Evolutionary conservation across 1,139 yeast genomes (phyloP), one percentile per base, ranked within the genome.

Genomic region (Debaryomyces sp.): DNA sequence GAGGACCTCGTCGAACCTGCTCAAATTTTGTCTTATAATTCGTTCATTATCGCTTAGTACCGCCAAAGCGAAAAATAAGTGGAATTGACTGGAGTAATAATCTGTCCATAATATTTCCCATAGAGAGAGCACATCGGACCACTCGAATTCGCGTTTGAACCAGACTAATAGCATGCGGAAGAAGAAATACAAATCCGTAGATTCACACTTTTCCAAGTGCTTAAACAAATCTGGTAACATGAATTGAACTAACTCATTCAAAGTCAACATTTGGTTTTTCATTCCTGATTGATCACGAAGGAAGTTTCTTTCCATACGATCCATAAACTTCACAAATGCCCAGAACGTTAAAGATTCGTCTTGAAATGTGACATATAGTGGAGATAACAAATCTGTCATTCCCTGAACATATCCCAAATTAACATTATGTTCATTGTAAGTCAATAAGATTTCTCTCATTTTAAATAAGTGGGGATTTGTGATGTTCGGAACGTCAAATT

Each of bases 61-160:
- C 0, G 96, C 94, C 56, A 94, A 72, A 17, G 96, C 95, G 59
- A 94, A 78, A 61, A 94, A 91, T 41, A 94, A 69, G 58, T 91
- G 96, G 64, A 87, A 91, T 63, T 94, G 98, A 9, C 94, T 84
- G 1, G 92, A 81, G 60, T 88, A 84, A 62, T 72, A 86, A 67
- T 94, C 95, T 0, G 98, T 92, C 86, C 96, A 90, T 50, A 94
- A 73, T 1, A 88, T 84, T 62, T 95, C 98, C 99, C 98, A 94
- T 36, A 94, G 75, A 27, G 81, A 72, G 59, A 88, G 71, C 2
- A 90, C 89, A 51, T 89, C 91, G 47, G 82, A 81, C 81, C 95
- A 90, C 35, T 78, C 80, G 54, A 95, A 86, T 63, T 94, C 99
- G 46, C 99, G 82, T 64, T 95, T 94, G 65, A 82, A 95, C 97